phyloP scores from a whole-genome alignment of 2,329 filamentous ascomycete genomes.

The Phialophora tarda region DNA sequence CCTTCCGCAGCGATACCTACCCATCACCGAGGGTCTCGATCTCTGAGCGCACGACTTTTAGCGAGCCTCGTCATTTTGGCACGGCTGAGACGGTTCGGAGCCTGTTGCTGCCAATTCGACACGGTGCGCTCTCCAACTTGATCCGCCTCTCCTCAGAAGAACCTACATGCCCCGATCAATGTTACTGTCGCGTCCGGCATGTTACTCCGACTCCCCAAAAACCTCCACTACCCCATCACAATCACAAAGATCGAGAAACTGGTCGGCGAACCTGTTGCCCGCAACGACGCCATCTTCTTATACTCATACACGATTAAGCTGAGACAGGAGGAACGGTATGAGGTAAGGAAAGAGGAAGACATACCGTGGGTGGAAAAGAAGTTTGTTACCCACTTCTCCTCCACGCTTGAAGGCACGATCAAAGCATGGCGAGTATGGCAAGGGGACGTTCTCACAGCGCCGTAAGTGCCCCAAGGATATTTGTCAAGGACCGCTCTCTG shows the following conservation, averaged over 20 bases:
- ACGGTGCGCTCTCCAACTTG: neutral
- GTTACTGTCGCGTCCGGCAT: constrained; percentile 42
- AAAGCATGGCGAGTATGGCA: constrained; percentile 72
- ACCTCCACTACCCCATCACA: constrained; percentile 90
- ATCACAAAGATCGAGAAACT: constrained; percentile 82
- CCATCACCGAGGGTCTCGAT: neutral
- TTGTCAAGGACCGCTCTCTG: constrained; percentile 10
- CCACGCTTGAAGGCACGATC: constrained; percentile 79
- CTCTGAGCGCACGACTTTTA: neutral
- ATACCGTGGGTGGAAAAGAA: constrained; percentile 69
- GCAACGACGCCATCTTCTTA: constrained; percentile 78
- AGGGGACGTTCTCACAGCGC: constrained; percentile 51
- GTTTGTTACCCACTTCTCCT: constrained; percentile 80
- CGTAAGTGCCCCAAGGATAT: constrained; percentile 43
- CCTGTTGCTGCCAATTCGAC: constrained; percentile 8
- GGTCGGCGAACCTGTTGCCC: constrained; percentile 74
- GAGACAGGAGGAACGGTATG: constrained; percentile 66
- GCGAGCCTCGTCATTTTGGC: neutral
- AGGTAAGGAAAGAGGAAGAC: constrained; percentile 62
- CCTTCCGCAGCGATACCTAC: neutral
- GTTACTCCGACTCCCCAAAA: constrained; percentile 55
- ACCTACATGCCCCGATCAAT: constrained; percentile 34
- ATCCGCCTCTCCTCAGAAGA: neutral
- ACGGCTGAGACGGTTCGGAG: neutral
- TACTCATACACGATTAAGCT: constrained; percentile 83